These are phyloP conservation scores for Aspergillus thermomutatus DNA, from an alignment of 2,329 filamentous ascomycete genomes.

Conservation along the genomic window DNA sequence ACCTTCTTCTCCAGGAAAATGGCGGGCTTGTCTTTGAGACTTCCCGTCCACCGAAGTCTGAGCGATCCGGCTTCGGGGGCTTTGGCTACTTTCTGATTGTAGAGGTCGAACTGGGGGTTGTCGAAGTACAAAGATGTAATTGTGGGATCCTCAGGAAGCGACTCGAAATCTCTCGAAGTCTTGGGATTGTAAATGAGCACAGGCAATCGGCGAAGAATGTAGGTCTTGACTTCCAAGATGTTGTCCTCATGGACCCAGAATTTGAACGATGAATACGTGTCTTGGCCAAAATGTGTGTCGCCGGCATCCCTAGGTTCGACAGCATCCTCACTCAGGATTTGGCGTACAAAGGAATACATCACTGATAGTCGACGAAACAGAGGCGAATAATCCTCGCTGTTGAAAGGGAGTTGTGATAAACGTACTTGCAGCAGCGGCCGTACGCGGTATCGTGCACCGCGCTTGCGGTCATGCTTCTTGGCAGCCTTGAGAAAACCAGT, in stretches of 20 bases:
- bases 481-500: conserved; percentile 96
- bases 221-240: conserved; percentile 92
- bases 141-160: conserved; percentile 73
- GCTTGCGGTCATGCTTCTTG: conserved; percentile 97
- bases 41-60: conserved; percentile 87
- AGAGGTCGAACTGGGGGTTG: conserved; percentile 78
- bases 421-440: conserved; percentile 88
- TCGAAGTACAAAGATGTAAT: conserved; percentile 98
- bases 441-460: conserved; percentile 81
- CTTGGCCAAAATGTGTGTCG: conserved; percentile 50
- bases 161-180: conserved; percentile 74
- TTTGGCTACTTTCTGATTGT: conserved; percentile 77
- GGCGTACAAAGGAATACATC: conserved; percentile 92
- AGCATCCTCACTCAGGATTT: conserved; percentile 56
- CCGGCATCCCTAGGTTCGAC: conserved; percentile 53
- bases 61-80: conserved; percentile 75
- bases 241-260: conserved; percentile 98
- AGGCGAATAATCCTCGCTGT: conserved; percentile 89
- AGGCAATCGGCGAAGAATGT: conserved; percentile 85
- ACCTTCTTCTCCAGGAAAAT: conserved; percentile 89
- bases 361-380: conserved; percentile 83
- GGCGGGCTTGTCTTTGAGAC: conserved; percentile 72
- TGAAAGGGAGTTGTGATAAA: conserved; percentile 84
- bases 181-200: conserved; percentile 91
- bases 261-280: conserved; percentile 81